Evolutionary conservation across 2,329 filamentous ascomycete species (phyloP), one percentile per base, ranked within the genome.

Genomic region (Ophiostoma perfectum): DNA sequence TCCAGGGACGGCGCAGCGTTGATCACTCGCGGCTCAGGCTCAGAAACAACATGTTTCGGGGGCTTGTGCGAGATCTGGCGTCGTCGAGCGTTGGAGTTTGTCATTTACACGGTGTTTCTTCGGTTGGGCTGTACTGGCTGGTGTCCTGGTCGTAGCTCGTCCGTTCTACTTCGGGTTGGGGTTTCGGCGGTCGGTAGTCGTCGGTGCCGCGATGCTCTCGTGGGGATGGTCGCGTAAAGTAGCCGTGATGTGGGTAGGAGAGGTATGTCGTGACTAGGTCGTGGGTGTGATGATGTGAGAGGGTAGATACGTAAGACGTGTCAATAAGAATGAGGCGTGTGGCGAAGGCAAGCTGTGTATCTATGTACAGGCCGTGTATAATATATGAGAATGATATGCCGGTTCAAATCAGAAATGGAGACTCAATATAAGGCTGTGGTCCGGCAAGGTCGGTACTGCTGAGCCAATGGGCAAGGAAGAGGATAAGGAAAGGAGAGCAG

Each of bases 1-100:
- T 84, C 82, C 73, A 84, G 78, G 5, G 82, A 82, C 44, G 82
- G 82, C 49, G 78, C 81, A 69, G 82, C 83, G 74, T 85, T 83
- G 75, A 85, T 85, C 68, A 84, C 80, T 74, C 84, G 83, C 78
- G 82, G 70, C 75, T 79, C 73, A 75, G 76, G 71, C 75, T 70
- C 72, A 75, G 76, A 72, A 67, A 75, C 72, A 69, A 76, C 72
- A 73, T 77, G 74, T 70, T 79, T 76, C 69, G 81, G 78, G 72
- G 78, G 78, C 73, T 83, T 81, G 76, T 80, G 80, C 70, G 81
- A 73, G 70, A 77, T 79, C 71, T 80, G 79, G 72, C 81, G 80
- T 76, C 81, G 78, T 72, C 81, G 78, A 69, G 79, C 74, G 71
- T 74, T 76, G 70, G 78, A 77, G 72, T 77, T 76, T 75, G 78